Conservation (phyloP, 2,329 filamentous ascomycete species). For the Fusarium bulbicola region DNA sequence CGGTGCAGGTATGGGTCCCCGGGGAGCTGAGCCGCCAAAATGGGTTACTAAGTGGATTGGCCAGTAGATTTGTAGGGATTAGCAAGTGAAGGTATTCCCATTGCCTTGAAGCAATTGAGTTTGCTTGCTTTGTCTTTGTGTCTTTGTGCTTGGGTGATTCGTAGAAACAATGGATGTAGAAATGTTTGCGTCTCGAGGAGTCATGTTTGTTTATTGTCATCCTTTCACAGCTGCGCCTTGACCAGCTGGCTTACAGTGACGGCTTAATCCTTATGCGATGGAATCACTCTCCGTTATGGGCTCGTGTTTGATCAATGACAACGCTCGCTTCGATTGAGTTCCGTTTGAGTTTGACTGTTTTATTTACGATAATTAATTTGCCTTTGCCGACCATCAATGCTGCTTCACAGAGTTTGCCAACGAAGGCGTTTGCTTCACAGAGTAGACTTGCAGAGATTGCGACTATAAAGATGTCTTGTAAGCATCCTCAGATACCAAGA, state of each 20-base stretch:
- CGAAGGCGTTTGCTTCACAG: neutral
- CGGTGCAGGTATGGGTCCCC: too few relatives aligned
- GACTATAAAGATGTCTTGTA: neutral
- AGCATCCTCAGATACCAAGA: neutral
- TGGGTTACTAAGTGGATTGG: constrained; percentile 7
- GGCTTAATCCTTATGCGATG: neutral
- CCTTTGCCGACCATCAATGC: neutral
- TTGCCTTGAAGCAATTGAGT: neutral
- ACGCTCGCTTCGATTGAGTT: neutral
- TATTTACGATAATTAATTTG: neutral
- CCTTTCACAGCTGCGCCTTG: neutral
- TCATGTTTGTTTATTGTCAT: neutral
- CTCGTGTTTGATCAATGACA: neutral
- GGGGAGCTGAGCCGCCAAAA: neutral
- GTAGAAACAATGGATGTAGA: neutral
- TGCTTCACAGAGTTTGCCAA: neutral
- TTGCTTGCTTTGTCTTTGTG: neutral
- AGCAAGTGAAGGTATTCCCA: constrained; percentile 33
- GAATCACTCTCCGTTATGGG: neutral
- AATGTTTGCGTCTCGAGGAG: neutral
- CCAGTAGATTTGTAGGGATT: constrained; percentile 34
- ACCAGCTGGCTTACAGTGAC: constrained; percentile 9
- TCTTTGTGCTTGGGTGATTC: neutral
- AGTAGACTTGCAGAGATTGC: neutral
- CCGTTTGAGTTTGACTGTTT: neutral